Evolutionary conservation across 345 rosid species (phyloP), one percentile per base, ranked within the genome.

Genomic region (Luvunga scandens): DNA sequence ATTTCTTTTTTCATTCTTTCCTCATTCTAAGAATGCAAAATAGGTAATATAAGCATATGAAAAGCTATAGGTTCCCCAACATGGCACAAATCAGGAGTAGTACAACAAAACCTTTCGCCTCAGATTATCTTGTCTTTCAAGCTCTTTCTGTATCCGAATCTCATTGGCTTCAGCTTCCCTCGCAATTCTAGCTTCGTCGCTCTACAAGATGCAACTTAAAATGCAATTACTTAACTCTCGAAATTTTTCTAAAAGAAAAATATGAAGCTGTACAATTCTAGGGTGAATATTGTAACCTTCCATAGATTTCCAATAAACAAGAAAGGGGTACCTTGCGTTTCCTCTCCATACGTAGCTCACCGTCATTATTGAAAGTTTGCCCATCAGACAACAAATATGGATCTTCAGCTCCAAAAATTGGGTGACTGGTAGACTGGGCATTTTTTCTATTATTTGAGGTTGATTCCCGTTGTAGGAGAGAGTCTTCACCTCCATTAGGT

Each of bases 1-100:
- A 93, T 93, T 81, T 93, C 99, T 84, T 91, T 97, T 85, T 25
- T 91, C 86, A 88, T 80, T 71, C 92, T 89, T 75, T 97, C 99
- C 83, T 97, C 99, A 86, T 70, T 90, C 98, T 97, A 78, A 48
- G 77, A 82, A 72, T 34, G 83, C 72, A 80, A 80, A 68, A 56
- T 28, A 69, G 21, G 75, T 31, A 73, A 80, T 65, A 79, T 81
- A 59, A 87, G 75, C 59, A 69, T 34, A 48, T 21, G 80, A 71
- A 73, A 34, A 33, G 61, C 18, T 24, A 28, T 73, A 25, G 60
- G 60, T 48, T 66, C 25, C 53, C 38, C 19, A 21, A 7, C 55
- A 9, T 16, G 27, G 53, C 55, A 77, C 66, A 83, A 71, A 33
- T 71, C 57, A 65, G 22, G 65, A 71, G 38, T 24, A 50, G 66